phyloP scores from a whole-genome alignment of 208 protist genomes.

The Vickermania ingenoplastis region DNA sequence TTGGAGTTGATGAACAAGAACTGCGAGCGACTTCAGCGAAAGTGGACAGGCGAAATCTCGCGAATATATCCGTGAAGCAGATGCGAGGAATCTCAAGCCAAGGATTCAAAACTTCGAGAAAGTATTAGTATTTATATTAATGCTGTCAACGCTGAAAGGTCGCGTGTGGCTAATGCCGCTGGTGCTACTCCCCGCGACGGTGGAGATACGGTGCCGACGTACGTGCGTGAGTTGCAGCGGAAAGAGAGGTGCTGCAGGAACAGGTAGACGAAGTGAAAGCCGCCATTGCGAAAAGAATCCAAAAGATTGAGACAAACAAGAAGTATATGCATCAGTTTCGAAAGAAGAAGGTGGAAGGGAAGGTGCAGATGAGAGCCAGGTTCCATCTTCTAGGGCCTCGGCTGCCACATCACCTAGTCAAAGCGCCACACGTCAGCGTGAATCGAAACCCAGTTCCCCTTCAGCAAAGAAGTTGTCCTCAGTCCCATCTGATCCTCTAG shows the following conservation, averaged over 20 bases:
- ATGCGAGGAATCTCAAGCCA: constrained; percentile 27
- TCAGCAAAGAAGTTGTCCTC: background rate
- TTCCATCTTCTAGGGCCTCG: background rate
- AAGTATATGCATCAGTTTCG: constrained; percentile 1
- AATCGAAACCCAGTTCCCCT: too few relatives aligned
- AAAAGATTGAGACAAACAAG: constrained; percentile 3
- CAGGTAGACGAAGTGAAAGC: background rate
- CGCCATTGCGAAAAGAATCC: background rate
- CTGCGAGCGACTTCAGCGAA: constrained; percentile 37
- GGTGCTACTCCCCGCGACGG: background rate
- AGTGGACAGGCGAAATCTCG: constrained; percentile 13
- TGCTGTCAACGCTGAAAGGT: constrained; percentile 9
- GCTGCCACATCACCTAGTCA: background rate
- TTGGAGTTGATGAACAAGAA: constrained; percentile 17
- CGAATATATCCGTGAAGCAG: constrained; percentile 39
- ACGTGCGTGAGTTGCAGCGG: background rate
- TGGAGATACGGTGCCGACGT: background rate
- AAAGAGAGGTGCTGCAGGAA: constrained; percentile 1
- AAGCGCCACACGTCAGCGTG: background rate
- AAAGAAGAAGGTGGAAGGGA: background rate
- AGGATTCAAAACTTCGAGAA: constrained; percentile 12
- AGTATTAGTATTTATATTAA: constrained; percentile 43
- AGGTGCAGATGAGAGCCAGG: background rate
- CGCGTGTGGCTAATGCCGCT: background rate
- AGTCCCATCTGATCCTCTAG: background rate